Evolutionary conservation across 2,329 filamentous ascomycete genomes (phyloP).

Genomic region (Decorospora gaudefroyi): DNA sequence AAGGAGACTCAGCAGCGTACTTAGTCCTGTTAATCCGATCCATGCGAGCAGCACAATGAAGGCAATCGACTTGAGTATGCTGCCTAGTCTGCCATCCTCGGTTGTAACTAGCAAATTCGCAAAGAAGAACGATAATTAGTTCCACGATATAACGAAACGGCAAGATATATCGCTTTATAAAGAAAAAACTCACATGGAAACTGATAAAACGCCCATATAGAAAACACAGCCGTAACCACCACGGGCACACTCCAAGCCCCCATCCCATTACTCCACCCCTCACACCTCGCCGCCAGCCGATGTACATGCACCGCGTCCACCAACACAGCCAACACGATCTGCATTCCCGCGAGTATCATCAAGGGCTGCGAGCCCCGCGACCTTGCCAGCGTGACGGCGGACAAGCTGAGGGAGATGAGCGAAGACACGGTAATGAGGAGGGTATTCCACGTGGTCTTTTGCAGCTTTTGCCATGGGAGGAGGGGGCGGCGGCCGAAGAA

Average conservation of each 20-base stretch:
- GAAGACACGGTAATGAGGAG: slow-evolving; percentile 3
- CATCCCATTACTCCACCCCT: not conserved
- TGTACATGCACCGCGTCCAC: slow-evolving; percentile 7
- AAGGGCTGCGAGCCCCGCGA: slow-evolving; percentile 3
- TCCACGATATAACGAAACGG: no score
- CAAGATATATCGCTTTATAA: no score
- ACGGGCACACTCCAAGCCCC: slow-evolving; percentile 4
- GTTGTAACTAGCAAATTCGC: no score
- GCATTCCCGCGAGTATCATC: slow-evolving; percentile 10
- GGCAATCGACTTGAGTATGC: not conserved
- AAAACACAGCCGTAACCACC: slow-evolving; percentile 4
- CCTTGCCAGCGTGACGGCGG: slow-evolving; percentile 6
- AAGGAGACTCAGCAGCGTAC: slow-evolving; percentile 1
- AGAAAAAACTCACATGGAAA: slow-evolving; percentile 12
- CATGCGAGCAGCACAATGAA: slow-evolving; percentile 4
- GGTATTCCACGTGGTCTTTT: slow-evolving; percentile 3
- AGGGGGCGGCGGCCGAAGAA: slow-evolving; percentile 5
- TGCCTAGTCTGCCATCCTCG: slow-evolving; percentile 1
- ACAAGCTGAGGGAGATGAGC: slow-evolving; percentile 9
- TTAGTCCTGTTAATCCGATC: slow-evolving; percentile 2
- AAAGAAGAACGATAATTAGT: no score
- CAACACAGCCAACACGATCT: slow-evolving; percentile 7
- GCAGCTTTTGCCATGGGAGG: slow-evolving; percentile 1
- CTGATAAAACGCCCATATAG: slow-evolving; percentile 9
- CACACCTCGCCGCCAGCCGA: not conserved